Evolutionary conservation across 345 rosid genomes (phyloP).

Genomic region (Dimocarpus longan): DNA sequence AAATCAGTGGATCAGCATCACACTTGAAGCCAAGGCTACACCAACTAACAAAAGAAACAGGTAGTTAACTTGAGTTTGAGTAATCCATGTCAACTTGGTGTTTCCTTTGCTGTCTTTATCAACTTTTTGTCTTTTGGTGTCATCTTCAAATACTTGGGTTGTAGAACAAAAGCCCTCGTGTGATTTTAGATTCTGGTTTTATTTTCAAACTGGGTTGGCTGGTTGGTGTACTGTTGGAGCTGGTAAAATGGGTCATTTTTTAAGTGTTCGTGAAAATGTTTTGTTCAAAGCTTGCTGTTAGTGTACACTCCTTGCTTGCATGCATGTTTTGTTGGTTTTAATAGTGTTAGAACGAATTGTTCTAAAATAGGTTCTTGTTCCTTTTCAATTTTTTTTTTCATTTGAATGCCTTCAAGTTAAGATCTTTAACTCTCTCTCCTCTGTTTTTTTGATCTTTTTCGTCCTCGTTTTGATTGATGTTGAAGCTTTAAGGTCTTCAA

Average conservation of each 20-base stretch:
- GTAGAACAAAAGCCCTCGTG: neutral
- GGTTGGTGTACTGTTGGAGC: neutral
- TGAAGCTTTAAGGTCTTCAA: no score
- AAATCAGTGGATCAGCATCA: neutral
- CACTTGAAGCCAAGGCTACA: neutral
- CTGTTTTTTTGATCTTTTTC: no score
- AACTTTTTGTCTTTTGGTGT: neutral
- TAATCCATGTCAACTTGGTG: neutral
- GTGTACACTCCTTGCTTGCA: neutral
- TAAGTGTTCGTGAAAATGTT: neutral
- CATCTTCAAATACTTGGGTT: neutral
- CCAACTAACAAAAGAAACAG: neutral
- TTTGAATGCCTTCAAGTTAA: no score
- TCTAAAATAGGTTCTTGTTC: no score
- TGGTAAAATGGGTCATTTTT: neutral
- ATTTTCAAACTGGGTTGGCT: neutral
- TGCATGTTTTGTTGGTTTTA: neutral
- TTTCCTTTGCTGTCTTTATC: neutral
- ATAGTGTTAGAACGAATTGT: no score
- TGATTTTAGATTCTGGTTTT: neutral
- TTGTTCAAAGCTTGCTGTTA: neutral
- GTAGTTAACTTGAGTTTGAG: neutral
- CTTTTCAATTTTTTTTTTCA: no score
- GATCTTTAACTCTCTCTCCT: no score
- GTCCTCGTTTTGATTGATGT: no score